Conservation (phyloP, 306 rosid genomes). For the Rubus parviflorus region DNA sequence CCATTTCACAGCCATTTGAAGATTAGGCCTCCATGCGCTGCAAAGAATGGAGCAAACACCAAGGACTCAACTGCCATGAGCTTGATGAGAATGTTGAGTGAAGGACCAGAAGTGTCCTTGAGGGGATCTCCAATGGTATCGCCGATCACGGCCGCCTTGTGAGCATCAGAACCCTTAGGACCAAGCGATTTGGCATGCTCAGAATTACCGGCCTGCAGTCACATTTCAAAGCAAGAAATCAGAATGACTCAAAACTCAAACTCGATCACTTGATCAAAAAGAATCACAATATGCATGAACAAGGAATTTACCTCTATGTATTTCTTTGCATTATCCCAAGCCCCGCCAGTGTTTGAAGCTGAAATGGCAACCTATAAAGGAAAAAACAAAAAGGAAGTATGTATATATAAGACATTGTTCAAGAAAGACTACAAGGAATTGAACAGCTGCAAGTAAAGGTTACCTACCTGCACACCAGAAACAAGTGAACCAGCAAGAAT, state of each 20-base stretch:
- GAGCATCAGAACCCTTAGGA: slow-evolving; percentile 64
- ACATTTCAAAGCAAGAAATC: not conserved
- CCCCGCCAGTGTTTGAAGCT: slow-evolving; percentile 72
- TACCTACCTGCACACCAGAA: slow-evolving; percentile 70
- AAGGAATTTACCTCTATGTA: slow-evolving; percentile 52
- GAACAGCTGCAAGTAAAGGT: not conserved
- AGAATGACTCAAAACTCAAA: not conserved
- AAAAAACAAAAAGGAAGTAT: not conserved
- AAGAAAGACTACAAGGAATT: not conserved
- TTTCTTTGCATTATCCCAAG: slow-evolving; percentile 70
- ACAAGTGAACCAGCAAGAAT: slow-evolving; percentile 73
- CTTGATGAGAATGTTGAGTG: slow-evolving; percentile 67
- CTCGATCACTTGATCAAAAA: not conserved
- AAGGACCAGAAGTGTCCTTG: slow-evolving; percentile 67
- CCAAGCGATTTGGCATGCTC: slow-evolving; percentile 66
- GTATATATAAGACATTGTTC: not conserved
- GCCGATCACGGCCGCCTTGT: slow-evolving; percentile 63
- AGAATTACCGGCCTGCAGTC: slow-evolving; percentile 47
- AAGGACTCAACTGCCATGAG: slow-evolving; percentile 66
- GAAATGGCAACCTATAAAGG: slow-evolving; percentile 57
- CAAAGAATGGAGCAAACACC: slow-evolving; percentile 69
- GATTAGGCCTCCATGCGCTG: slow-evolving; percentile 64
- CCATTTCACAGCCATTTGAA: slow-evolving; percentile 43
- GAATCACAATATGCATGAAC: slow-evolving; percentile 16
- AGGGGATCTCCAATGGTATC: slow-evolving; percentile 64